phyloP scores from a whole-genome alignment of 306 rosid species.

The Acacia crassicarpa region DNA sequence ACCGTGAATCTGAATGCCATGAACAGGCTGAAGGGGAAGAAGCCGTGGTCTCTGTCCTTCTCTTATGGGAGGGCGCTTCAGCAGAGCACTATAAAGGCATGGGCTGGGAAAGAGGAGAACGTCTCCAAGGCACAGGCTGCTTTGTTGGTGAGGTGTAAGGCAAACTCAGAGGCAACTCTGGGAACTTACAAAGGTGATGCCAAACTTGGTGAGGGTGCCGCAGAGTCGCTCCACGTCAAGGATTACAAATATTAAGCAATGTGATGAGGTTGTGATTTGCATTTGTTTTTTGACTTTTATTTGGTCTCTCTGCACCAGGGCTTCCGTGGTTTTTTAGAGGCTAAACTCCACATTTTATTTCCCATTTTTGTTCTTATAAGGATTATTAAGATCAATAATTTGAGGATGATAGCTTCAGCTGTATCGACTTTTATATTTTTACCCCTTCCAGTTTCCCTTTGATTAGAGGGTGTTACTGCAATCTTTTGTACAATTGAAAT shows the following conservation, averaged over 20 bases:
- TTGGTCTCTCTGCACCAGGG: background rate
- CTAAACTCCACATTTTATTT: background rate
- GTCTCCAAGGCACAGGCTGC: slow-evolving; percentile 63
- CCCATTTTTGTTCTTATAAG: background rate
- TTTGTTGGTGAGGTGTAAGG: slow-evolving; percentile 59
- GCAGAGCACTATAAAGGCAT: slow-evolving; percentile 76
- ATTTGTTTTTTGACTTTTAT: background rate
- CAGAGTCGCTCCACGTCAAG: slow-evolving; percentile 69
- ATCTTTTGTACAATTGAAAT: slow-evolving; percentile 12
- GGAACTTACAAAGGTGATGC: slow-evolving; percentile 79
- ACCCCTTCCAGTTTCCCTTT: background rate
- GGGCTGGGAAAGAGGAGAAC: slow-evolving; percentile 69
- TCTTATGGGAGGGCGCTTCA: slow-evolving; percentile 83
- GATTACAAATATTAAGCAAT: slow-evolving; percentile 53
- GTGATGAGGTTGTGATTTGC: background rate
- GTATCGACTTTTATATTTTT: background rate
- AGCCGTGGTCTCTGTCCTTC: slow-evolving; percentile 83
- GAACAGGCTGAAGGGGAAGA: slow-evolving; percentile 67
- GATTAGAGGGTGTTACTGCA: background rate
- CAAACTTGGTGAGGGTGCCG: slow-evolving; percentile 57
- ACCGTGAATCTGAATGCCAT: slow-evolving; percentile 75
- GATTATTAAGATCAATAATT: background rate
- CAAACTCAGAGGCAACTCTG: slow-evolving; percentile 73
- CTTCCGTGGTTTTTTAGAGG: slow-evolving; percentile 1
- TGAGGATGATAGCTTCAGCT: slow-evolving; percentile 28